These are phyloP conservation scores for Corynascus novoguineensis DNA, from an alignment of 495 filamentous ascomycete species.

Conservation along the genomic window DNA sequence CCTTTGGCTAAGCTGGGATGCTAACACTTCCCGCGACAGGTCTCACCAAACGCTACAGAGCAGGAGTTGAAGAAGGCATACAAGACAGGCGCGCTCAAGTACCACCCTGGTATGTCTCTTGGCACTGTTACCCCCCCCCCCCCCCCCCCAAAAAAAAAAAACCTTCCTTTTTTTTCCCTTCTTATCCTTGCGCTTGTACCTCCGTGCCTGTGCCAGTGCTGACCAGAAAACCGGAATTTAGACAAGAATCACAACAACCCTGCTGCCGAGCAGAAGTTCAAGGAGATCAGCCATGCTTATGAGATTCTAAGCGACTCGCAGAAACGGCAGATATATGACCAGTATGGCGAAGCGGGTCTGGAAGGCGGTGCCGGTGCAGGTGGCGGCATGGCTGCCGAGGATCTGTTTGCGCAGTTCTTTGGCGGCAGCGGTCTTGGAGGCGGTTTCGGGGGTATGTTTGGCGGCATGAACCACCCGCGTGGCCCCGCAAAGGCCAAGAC, in stretches of 20 bases:
- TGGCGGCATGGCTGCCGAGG: slow-evolving; percentile 91
- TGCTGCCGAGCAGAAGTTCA: slow-evolving; percentile 93
- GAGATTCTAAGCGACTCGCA: slow-evolving; percentile 87
- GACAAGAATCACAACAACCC: slow-evolving; percentile 97
- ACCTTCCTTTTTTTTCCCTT: no score
- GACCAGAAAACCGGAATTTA: no score
- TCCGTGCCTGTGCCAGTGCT: slow-evolving; percentile 11
- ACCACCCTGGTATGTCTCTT: slow-evolving; percentile 71
- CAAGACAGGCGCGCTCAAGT: slow-evolving; percentile 82
- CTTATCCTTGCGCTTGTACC: slow-evolving; percentile 9
- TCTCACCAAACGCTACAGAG: slow-evolving; percentile 65
- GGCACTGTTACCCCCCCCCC: no score
- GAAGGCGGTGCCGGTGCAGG: slow-evolving; percentile 75
- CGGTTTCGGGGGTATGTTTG: slow-evolving; percentile 75
- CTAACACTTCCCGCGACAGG: slow-evolving; percentile 48
- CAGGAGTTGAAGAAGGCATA: slow-evolving; percentile 84
- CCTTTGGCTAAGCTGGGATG: background rate
- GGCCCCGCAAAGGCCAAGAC: slow-evolving; percentile 92
- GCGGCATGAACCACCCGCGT: slow-evolving; percentile 64
- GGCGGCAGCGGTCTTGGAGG: slow-evolving; percentile 75
- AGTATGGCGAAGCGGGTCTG: slow-evolving; percentile 94
- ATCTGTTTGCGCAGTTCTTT: slow-evolving; percentile 97
- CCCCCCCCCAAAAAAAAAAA: no score
- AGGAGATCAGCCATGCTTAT: slow-evolving; percentile 92
- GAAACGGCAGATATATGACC: slow-evolving; percentile 88